Base-by-base conservation (phyloP, 495 filamentous ascomycete species). In the Friedmanniomyces simplex region DNA sequence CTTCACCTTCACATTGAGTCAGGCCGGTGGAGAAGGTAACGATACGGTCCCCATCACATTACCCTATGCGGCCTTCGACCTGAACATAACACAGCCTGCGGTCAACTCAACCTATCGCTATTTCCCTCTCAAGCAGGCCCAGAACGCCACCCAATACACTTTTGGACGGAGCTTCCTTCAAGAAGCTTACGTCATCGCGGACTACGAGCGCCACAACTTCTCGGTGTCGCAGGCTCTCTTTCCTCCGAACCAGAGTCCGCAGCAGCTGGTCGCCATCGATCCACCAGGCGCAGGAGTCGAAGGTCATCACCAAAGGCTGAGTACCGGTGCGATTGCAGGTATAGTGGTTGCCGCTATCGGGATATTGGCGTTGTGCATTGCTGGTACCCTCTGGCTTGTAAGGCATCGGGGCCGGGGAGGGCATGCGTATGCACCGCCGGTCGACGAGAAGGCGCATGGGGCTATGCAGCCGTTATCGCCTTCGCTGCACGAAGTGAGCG, bases 111-210 rank as follows among this genome's bases (percentile, higher is more conserved):
- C 52, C 11, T 76, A n/a, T 73, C 25, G 74, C 13, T 87, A 87
- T 65, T 86, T 89, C 59, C 82, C 84, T 25, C 68, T 87, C 20
- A 74, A 77, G 54, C 74, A 69, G 46, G 71, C 76, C 21, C 66
- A 71, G 30, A 74, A 78, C 63, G 66, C 68, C 18, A 77, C 75
- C 16, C 74, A 81, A 55, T 74, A 77, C 59, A 79, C 80, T 18
- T 74, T 87, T 58, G 84, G 84, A 16, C 77, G 84, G 26, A 68
- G 72, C 2, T 87, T 87, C 59, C 73, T 87, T 54, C 84, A 87
- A 70, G 84, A 86, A 67, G 76, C 80, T 14, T 87, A 87, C 59
- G 61, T 87, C 14, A 78, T 80, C n/a, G 78, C 76, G 18, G 79
- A 82, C 57, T 87, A 85, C 66, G 83, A 86, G 51, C 73, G 74